These are phyloP conservation scores for Nidularia pulvinata DNA, from an alignment of 768 basidiomycete genomes.

Conservation along the genomic window DNA sequence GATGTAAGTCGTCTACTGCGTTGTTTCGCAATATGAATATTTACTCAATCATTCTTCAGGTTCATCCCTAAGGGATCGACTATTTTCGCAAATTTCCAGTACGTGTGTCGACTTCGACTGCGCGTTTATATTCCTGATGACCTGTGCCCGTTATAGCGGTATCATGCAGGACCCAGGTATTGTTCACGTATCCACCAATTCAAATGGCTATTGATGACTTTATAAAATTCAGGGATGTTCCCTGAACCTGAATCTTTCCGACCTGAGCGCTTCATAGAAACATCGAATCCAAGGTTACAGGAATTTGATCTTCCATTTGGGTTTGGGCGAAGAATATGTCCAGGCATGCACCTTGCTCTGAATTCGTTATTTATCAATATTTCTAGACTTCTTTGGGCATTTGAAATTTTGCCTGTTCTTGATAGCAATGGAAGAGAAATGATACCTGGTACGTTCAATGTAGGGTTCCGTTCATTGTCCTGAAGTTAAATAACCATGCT, in stretches of 20 bases:
- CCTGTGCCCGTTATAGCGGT: conserved; percentile 11
- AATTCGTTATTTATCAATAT: conserved; percentile 30
- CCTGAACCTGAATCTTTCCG: conserved; percentile 29
- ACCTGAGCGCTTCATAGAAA: conserved; percentile 38
- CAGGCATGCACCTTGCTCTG: conserved; percentile 30
- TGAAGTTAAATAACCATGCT: not conserved
- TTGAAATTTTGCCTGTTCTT: conserved; percentile 22
- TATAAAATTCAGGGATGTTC: conserved; percentile 20
- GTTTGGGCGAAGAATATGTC: conserved; percentile 38
- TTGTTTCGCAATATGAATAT: no score
- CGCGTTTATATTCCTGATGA: no score
- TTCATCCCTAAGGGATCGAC: conserved; percentile 34
- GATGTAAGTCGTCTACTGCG: conserved; percentile 16
- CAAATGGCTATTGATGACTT: conserved; percentile 1
- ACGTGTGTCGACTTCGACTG: not conserved
- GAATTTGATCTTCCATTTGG: conserved; percentile 34
- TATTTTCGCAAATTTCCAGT: conserved; percentile 31
- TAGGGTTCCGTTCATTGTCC: not conserved
- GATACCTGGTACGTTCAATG: conserved; percentile 5
- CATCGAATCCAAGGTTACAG: conserved; percentile 20
- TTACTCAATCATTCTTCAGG: conserved; percentile 4
- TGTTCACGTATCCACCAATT: not conserved
- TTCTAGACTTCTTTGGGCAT: conserved; percentile 31
- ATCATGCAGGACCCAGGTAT: conserved; percentile 28
- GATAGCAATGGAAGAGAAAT: conserved; percentile 11